These are phyloP conservation scores for Umbelopsis vinacea DNA, from an alignment of 192 early-diverging fungal species.

Conservation along the genomic window DNA sequence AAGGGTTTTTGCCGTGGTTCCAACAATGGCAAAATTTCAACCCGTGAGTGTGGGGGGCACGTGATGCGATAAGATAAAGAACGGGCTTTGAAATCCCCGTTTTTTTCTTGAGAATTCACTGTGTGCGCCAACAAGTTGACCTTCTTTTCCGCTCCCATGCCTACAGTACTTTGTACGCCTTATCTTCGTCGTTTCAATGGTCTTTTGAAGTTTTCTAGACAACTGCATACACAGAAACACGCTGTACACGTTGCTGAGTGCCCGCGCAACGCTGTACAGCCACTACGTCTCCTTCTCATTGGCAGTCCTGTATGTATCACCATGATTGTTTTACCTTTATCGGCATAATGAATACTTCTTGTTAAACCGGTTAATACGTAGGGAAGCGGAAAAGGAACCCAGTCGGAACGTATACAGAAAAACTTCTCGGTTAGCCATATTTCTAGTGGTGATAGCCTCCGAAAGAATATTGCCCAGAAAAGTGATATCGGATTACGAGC, in stretches of 20 bases:
- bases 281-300: constrained; percentile 71
- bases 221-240: constrained; percentile 11
- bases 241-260: constrained; percentile 30
- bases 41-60: not conserved
- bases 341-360: constrained; percentile 1
- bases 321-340: not conserved
- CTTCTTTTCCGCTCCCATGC: constrained; percentile 23
- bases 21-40: not conserved
- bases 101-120: not conserved
- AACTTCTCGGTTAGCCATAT: constrained; percentile 71
- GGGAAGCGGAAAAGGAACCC: constrained; percentile 92
- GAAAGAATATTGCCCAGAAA: constrained; percentile 76
- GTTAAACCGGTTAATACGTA: constrained; percentile 29
- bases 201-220: constrained; percentile 15
- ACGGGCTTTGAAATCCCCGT: not conserved
- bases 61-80: constrained; percentile 10
- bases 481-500: constrained; percentile 66
- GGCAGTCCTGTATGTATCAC: constrained; percentile 72
- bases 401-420: constrained; percentile 74
- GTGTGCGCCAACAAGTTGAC: not conserved
- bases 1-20: too few relatives aligned
- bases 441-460: constrained; percentile 89
- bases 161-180: not conserved
- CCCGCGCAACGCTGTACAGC: constrained; percentile 36
- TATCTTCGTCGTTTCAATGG: constrained; percentile 21